Conservation (phyloP, 208 protist species). For the Wallacemonas collosoma region DNA sequence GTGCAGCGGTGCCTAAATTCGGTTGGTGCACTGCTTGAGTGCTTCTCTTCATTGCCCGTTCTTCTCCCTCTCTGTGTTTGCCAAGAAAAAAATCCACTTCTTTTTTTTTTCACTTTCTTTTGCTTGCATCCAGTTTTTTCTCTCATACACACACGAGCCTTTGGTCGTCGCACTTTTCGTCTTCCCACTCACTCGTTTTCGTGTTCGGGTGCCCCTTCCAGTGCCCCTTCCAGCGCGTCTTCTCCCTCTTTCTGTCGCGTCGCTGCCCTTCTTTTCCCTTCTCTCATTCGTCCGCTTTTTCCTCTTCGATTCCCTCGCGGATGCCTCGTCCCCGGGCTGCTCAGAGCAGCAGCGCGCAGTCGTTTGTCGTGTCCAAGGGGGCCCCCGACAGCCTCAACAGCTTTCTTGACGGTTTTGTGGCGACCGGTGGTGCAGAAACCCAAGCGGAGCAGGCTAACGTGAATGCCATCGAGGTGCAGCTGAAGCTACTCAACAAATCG, state of each 20-base stretch:
- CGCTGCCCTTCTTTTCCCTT: not conserved
- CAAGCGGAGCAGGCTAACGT: constrained; percentile 29
- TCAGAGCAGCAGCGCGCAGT: constrained; percentile 66
- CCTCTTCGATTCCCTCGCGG: not conserved
- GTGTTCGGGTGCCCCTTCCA: not conserved
- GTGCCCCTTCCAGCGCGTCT: no score
- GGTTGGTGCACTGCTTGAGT: not conserved
- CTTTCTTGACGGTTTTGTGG: constrained; percentile 69
- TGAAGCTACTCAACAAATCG: constrained; percentile 76
- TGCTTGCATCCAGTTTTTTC: not conserved
- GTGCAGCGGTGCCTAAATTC: no score
- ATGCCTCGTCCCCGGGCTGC: constrained; percentile 51
- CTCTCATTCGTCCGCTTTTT: constrained; percentile 17
- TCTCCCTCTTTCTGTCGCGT: not conserved
- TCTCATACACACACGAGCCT: not conserved
- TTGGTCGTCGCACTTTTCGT: not conserved
- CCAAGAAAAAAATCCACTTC: no score
- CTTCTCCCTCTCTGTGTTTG: not conserved
- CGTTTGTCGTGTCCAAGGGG: constrained; percentile 42
- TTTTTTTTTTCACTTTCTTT: not conserved
- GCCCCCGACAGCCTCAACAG: constrained; percentile 56
- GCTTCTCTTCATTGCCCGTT: not conserved
- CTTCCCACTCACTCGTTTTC: constrained; percentile 4
- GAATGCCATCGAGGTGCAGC: constrained; percentile 57
- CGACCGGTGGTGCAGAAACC: constrained; percentile 21